Percentiles rank a stretch among this genome's conserved stretches.
Evolutionary conservation across 1,284 basidiomycete genomes (phyloP).

Genomic region (Chondrostereum purpureum): DNA sequence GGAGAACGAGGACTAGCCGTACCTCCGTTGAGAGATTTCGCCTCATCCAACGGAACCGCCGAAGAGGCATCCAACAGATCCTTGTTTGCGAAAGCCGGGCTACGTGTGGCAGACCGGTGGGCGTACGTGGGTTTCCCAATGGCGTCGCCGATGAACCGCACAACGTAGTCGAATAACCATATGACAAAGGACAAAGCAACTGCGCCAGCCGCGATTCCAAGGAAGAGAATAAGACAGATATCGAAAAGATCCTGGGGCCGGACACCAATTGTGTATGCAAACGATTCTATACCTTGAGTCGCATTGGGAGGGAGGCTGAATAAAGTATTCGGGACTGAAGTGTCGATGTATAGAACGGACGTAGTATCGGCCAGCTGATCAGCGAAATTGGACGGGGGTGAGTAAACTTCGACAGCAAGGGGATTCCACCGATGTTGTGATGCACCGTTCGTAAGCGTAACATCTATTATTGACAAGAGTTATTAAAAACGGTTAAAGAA

Average conservation of each 20-base stretch:
- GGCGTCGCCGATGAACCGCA: constrained; percentile 31
- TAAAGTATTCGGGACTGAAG: constrained; percentile 59
- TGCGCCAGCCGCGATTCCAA: constrained; percentile 70
- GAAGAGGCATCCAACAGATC: constrained; percentile 39
- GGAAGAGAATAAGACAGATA: constrained; percentile 78
- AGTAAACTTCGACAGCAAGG: constrained; percentile 50
- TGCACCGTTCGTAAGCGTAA: constrained; percentile 53
- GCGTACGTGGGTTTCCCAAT: constrained; percentile 20
- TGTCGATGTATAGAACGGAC: constrained; percentile 78
- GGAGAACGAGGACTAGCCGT: constrained; percentile 23
- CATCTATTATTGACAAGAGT: no score
- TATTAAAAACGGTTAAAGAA: not conserved
- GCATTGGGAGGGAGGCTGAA: constrained; percentile 63
- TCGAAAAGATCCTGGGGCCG: constrained; percentile 69
- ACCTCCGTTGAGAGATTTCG: constrained; percentile 46
- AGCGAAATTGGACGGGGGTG: constrained; percentile 60
- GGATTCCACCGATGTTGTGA: constrained; percentile 58
- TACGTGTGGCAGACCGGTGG: constrained; percentile 35
- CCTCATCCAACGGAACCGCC: constrained; percentile 27
- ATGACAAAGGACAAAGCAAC: constrained; percentile 64
- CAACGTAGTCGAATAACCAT: constrained; percentile 65
- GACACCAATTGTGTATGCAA: constrained; percentile 51
- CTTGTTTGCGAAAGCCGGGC: constrained; percentile 49
- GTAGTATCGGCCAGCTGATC: constrained; percentile 63
- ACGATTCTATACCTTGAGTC: constrained; percentile 57